Evolutionary conservation across 345 rosid genomes (phyloP).

Genomic region (Nasturtium officinale): DNA sequence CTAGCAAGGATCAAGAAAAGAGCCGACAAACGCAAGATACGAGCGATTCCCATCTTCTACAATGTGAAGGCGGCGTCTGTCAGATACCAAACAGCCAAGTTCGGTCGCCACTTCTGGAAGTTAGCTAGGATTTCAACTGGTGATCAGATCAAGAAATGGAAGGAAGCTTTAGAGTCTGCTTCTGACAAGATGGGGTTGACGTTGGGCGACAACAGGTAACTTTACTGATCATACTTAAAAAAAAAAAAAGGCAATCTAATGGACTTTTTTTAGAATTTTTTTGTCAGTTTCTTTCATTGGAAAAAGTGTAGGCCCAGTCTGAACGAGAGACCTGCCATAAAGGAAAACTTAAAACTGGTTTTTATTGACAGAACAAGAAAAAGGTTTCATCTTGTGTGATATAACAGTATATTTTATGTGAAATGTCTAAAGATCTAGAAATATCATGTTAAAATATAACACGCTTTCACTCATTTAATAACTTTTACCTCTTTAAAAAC

Average conservation of each 20-base stretch:
- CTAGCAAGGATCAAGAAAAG: background rate
- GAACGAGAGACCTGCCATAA: background rate
- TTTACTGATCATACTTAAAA: background rate
- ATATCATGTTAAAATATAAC: background rate
- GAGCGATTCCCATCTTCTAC: conserved; percentile 19
- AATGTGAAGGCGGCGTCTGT: conserved; percentile 7
- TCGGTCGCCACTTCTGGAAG: conserved; percentile 17
- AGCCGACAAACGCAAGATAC: background rate
- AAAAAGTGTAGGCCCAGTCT: background rate
- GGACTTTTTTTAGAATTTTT: background rate
- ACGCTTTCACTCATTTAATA: background rate
- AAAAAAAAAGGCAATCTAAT: background rate
- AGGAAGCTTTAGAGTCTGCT: conserved; percentile 14
- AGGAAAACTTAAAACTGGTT: background rate
- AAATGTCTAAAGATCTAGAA: background rate
- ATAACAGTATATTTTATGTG: no score
- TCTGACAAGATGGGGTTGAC: conserved; percentile 10
- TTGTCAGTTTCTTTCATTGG: background rate
- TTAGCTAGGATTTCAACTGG: conserved; percentile 16
- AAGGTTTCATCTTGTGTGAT: no score
- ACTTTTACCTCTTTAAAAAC: background rate
- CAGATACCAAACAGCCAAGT: background rate
- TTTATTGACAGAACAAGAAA: background rate
- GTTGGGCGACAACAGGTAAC: background rate
- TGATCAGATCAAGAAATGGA: conserved; percentile 20